Base-by-base conservation (phyloP, 495 filamentous ascomycete genomes). In the Achaetomiella virescens region DNA sequence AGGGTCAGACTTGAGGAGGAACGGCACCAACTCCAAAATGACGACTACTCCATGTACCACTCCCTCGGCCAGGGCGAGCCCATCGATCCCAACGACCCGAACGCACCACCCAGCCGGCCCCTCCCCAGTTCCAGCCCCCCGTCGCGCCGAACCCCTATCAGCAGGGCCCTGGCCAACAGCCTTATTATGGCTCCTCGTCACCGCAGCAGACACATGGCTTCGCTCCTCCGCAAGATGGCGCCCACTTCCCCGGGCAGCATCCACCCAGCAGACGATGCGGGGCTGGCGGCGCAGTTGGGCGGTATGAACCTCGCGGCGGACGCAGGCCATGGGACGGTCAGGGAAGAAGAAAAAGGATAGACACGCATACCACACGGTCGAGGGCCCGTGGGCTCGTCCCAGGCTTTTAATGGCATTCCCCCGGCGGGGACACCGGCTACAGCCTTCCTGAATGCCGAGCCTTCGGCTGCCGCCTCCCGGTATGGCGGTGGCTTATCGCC, bases 301-400 rank as follows among this genome's bases (percentile, higher is more conserved):
- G 82, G 83, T 12, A 80, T 95, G 78, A 84, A 78, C 14, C 76
- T 97, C 62, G 84, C 83, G 50, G 76, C 79, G 56, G 87, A 90
- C 54, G 27, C 61, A 8, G 59, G 58, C 12, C 65, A 72, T 21
- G 74, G 75, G 48, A 77, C 79, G 51, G 72, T 66, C 33, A 74
- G 80, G n/a, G 58, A 85, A 83, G 63, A 91, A 87, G 75, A 98
- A 97, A 81, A 96, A 95, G 78, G 85, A 96, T 61, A 78, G 91
- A 33, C 91, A 96, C 73, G 93, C 89, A 50, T 88, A 95, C 71
- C 93, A 99, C 69, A 82, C 84, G 25, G 81, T 99, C 38, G 93
- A 91, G 57, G 80, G 82, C 42, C 85, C 4, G 77, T 75, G 29
- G 78, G 75, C 59, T 75, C 79, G 56, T 81, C 89, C 46, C 82